Evolutionary conservation across 768 basidiomycete genomes (phyloP), one percentile per base, ranked within the genome.

Genomic region (Boletus tylopilopsis): DNA sequence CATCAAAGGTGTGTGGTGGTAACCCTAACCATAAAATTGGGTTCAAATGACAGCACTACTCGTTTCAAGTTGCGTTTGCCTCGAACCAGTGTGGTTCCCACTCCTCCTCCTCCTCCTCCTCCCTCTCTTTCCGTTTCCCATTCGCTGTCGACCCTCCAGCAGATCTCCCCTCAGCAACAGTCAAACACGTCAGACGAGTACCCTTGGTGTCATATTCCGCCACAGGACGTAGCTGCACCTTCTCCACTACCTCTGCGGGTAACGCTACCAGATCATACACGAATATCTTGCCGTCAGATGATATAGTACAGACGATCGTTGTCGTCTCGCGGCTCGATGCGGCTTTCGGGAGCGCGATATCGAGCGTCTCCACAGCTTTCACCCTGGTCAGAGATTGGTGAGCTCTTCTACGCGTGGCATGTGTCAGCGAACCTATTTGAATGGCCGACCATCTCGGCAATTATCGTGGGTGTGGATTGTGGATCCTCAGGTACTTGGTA

Each of bases 281-380:
- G 54, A 82, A 79, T 48, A 94, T 79, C 50, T 82, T 81, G 7
- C 96, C 96, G 51, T 98, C 96, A 0, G 95, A 96, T 0, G 94
- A 97, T 15, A 81, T 83, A 3, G 92, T 88, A 55, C 82, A 79
- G 4, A 82, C 77, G 21, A 89, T 71, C 0, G 81, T 88, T 10
- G 84, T 88, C 8, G 75, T 73, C 16, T 62, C 16, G 44, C 35
- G 45, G 42, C 40, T 44, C 9, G 41, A 32, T 45, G 36, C 5
- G 27, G 59, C 50, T 12, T 64, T 53, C 5, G 83, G 85, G 21
- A 84, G 76, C 3, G 80, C 73, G 49, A 92, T 78, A 6, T 69
- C 59, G 29, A 90, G 73, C 0, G 80, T 83, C 53, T 87, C 81
- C 2, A 94, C 69, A 0, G 87, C 84, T 69, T 94, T 95, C 34